Evolutionary conservation across 192 early-diverging fungal species (phyloP), one percentile per base, ranked within the genome.

Genomic region (Pilaira anomala): DNA sequence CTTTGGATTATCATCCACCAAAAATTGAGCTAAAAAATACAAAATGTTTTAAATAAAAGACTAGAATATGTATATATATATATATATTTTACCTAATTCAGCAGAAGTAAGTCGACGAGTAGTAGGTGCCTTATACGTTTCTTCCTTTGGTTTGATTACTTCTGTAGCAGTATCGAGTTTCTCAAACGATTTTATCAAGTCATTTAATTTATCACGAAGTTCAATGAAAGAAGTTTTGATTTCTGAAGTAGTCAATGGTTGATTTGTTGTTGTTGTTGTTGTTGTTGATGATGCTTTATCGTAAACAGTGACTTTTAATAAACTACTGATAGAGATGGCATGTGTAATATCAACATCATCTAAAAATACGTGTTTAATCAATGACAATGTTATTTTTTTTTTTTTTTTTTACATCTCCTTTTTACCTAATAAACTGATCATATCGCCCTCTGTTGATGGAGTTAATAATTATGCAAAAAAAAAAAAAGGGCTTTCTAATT

Each of bases 341-440:
- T 77, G 72, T 8, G 67, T 71, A 42, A 82, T 79, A 58, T 82
- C 80, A 7, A 70, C 62, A 65, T 82, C 80, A 63, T 82, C 80
- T 58, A 49, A 66, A 46, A 24, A 21, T 33, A 45, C 19, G 49
- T 13, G 16, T 16, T 48, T 48, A 7, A n/a, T n/a, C n/a, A n/a
- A n/a, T n/a, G n/a, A n/a, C n/a, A 36, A 14, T 36, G 56, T 46
- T 30, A 30, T 19, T 7, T 3, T 9, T 14, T 56, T 11, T 48
- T 18, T 9, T 3, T 4, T 2, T 11, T 6, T 19, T 16, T 0
- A 19, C 19, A 51, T 52, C 11, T 19, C 7, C 9, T 24, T 19
- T 4, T 62, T 69, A 74, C 72, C 72, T 25, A 59, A 42, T n/a
- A 82, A 63, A 49, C 71, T 77, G 29, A 82, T 75, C 53, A 82